phyloP scores from a whole-genome alignment of 305 asterid species.

The Fraxinus albicans region DNA sequence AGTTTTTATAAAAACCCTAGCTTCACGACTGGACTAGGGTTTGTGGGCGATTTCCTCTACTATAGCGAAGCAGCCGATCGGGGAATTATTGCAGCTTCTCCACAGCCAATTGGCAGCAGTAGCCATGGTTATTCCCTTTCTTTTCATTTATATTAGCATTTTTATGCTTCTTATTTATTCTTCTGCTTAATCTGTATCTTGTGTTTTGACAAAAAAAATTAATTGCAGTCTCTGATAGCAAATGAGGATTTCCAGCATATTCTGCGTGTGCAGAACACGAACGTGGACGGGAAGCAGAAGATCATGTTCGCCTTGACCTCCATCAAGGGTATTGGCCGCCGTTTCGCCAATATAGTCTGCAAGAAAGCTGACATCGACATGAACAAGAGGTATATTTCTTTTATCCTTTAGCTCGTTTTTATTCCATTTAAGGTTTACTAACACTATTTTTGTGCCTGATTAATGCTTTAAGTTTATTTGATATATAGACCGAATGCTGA shows the following conservation, averaged over 20 bases:
- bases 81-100: not conserved
- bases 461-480: not conserved
- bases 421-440: not conserved
- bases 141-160: not conserved
- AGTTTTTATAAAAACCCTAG: constrained; percentile 18
- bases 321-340: constrained; percentile 90
- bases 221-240: constrained; percentile 63
- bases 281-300: constrained; percentile 85
- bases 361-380: constrained; percentile 84
- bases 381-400: constrained; percentile 64
- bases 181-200: not conserved
- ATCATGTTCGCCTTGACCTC: constrained; percentile 86
- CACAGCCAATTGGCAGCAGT: constrained; percentile 25
- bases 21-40: constrained; percentile 25
- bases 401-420: not conserved
- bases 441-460: not conserved
- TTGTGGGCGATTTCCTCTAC: constrained; percentile 7
- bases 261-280: constrained; percentile 83
- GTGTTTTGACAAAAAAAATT: not conserved
- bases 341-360: constrained; percentile 79
- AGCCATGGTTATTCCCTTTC: constrained; percentile 26
- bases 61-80: constrained; percentile 32
- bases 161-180: not conserved
- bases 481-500: not conserved
- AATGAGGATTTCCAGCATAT: constrained; percentile 86